Conservation (phyloP, 2,329 filamentous ascomycete species). For the Diplodia intermedia region DNA sequence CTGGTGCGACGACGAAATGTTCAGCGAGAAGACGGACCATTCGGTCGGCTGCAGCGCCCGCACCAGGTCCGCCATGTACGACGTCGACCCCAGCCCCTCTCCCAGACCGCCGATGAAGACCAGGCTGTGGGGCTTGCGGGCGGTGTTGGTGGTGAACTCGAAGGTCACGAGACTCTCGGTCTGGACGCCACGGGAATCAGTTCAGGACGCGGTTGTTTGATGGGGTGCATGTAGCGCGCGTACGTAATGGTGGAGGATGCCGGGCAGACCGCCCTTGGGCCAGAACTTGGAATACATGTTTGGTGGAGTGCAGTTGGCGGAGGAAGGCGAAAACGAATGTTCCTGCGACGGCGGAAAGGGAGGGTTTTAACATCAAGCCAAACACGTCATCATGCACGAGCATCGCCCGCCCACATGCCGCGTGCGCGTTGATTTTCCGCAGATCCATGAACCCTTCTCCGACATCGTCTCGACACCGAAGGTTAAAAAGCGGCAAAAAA, state of each 20-base stretch:
- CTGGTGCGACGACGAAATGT: constrained; percentile 39
- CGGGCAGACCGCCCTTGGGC: constrained; percentile 40
- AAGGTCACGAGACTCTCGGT: constrained; percentile 51
- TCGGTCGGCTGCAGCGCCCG: constrained; percentile 35
- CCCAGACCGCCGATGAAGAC: constrained; percentile 41
- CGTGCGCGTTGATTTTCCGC: no score
- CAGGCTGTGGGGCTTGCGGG: constrained; percentile 39
- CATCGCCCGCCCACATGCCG: no score
- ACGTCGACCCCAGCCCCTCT: constrained; percentile 39
- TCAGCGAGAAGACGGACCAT: constrained; percentile 38
- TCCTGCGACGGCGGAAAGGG: neutral
- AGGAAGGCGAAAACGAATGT: no score
- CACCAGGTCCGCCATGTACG: constrained; percentile 38
- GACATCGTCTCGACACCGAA: no score
- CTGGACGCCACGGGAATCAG: constrained; percentile 39
- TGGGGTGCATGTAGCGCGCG: neutral
- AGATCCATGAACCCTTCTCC: neutral
- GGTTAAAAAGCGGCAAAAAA: neutral
- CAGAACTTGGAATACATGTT: constrained; percentile 39
- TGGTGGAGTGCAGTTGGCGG: no score
- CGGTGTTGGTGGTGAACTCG: constrained; percentile 46
- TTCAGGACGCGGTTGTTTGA: constrained; percentile 26
- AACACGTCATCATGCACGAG: no score
- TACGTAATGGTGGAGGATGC: constrained; percentile 42
- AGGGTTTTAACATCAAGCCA: no score